These are phyloP conservation scores for Cercophora newfieldiana DNA, from an alignment of 495 filamentous ascomycete species.

Conservation along the genomic window DNA sequence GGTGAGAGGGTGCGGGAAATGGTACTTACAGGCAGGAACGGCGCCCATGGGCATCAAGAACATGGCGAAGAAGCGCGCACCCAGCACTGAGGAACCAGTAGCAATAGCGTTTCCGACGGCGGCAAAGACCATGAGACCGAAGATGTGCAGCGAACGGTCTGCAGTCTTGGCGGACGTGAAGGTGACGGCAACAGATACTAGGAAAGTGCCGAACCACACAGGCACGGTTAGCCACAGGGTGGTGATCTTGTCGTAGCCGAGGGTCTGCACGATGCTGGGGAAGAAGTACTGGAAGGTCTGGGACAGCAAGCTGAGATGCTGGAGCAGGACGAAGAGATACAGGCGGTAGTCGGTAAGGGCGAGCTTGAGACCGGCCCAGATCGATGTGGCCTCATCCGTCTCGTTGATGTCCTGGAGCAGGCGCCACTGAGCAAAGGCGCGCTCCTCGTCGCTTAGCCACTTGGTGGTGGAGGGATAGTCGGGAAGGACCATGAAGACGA, in stretches of 20 bases:
- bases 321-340: constrained; percentile 49
- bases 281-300: constrained; percentile 55
- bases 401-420: constrained; percentile 44
- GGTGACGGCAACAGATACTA: constrained; percentile 39
- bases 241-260: constrained; percentile 52
- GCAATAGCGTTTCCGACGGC: constrained; percentile 53
- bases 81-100: constrained; percentile 44
- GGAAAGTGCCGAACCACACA: constrained; percentile 44
- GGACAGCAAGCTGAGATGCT: constrained; percentile 42
- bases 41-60: constrained; percentile 54
- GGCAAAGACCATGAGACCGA: constrained; percentile 46
- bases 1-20: no score
- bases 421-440: constrained; percentile 43
- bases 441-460: constrained; percentile 46
- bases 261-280: constrained; percentile 54
- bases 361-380: constrained; percentile 42
- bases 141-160: constrained; percentile 47
- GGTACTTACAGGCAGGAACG: constrained; percentile 40
- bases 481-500: constrained; percentile 41
- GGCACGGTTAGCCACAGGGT: constrained; percentile 56
- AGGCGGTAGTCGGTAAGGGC: constrained; percentile 44
- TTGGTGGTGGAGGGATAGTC: constrained; percentile 46
- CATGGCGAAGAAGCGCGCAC: constrained; percentile 52
- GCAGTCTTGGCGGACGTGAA: constrained; percentile 40
- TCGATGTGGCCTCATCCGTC: constrained; percentile 30